Evolutionary conservation across 805 yeast genomes (phyloP).

Genomic region (Starmerella etchellsii): DNA sequence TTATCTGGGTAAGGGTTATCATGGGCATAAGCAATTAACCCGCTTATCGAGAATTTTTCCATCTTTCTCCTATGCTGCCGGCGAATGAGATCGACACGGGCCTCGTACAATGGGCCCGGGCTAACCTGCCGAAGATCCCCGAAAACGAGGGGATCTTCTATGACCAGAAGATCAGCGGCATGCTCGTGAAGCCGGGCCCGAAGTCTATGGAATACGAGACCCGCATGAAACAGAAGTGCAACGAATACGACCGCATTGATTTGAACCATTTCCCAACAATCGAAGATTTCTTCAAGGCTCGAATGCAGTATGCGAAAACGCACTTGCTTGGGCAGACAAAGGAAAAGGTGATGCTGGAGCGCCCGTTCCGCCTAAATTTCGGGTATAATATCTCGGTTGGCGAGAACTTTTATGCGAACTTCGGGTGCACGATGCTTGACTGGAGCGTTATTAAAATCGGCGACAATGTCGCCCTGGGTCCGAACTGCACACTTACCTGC

Average conservation of each 20-base stretch:
- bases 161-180: conserved; percentile 43
- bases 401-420: conserved; percentile 45
- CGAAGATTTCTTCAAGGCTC: conserved; percentile 28
- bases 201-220: conserved; percentile 24
- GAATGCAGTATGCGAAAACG: conserved; percentile 27
- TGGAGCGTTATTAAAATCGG: conserved; percentile 49
- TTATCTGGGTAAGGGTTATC: too few relatives aligned
- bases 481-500: conserved; percentile 44
- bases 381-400: conserved; percentile 54
- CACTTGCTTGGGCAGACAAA: conserved; percentile 40
- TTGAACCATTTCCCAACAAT: conserved; percentile 18
- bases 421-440: conserved; percentile 41
- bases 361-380: conserved; percentile 51
- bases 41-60: too few relatives aligned
- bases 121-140: conserved; percentile 10
- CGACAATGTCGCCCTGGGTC: conserved; percentile 46
- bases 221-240: conserved; percentile 24
- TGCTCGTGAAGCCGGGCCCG: conserved; percentile 31
- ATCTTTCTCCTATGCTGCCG: too few relatives aligned
- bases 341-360: conserved; percentile 34
- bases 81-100: conserved; percentile 11
- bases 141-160: conserved; percentile 29
- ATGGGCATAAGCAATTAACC: too few relatives aligned
- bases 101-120: conserved; percentile 15
- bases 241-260: conserved; percentile 22